Conservation (phyloP, 2,329 filamentous ascomycete genomes). For the Trichoderma polysporum region DNA sequence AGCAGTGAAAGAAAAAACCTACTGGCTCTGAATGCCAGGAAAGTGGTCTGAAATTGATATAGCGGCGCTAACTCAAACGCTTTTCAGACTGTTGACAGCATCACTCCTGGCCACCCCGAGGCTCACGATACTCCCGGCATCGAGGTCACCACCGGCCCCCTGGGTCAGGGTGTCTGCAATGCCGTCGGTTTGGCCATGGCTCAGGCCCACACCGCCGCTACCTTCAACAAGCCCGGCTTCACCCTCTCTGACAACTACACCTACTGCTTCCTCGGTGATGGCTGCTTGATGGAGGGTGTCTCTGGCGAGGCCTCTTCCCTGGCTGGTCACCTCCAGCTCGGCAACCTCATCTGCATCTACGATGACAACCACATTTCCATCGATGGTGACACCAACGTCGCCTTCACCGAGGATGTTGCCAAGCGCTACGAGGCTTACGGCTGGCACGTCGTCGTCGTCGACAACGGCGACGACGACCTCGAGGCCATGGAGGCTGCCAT, state of each 20-base stretch:
- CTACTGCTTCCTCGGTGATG: constrained; percentile 95
- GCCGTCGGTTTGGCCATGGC: constrained; percentile 97
- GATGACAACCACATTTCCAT: constrained; percentile 98
- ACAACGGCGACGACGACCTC: constrained; percentile 86
- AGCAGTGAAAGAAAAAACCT: background rate
- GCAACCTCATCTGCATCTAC: constrained; percentile 95
- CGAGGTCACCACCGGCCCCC: constrained; percentile 96
- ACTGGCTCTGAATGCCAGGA: background rate
- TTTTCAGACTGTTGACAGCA: constrained; percentile 58
- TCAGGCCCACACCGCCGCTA: constrained; percentile 83
- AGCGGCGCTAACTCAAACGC: constrained; percentile 19
- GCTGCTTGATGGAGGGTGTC: constrained; percentile 98
- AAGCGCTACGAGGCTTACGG: constrained; percentile 97
- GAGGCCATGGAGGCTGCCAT: constrained; percentile 86
- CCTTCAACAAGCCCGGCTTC: constrained; percentile 96
- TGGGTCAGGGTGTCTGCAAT: constrained; percentile 96
- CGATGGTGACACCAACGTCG: constrained; percentile 92
- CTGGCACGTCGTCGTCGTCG: constrained; percentile 86
- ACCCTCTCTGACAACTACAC: constrained; percentile 95
- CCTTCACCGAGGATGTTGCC: constrained; percentile 94
- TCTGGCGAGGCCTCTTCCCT: constrained; percentile 88
- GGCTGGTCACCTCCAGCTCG: constrained; percentile 94
- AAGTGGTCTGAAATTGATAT: background rate
- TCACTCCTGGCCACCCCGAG: constrained; percentile 95
- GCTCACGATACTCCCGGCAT: constrained; percentile 93